These are phyloP conservation scores for Termitomyces sp. DNA, from an alignment of 768 basidiomycete species.

Conservation along the genomic window DNA sequence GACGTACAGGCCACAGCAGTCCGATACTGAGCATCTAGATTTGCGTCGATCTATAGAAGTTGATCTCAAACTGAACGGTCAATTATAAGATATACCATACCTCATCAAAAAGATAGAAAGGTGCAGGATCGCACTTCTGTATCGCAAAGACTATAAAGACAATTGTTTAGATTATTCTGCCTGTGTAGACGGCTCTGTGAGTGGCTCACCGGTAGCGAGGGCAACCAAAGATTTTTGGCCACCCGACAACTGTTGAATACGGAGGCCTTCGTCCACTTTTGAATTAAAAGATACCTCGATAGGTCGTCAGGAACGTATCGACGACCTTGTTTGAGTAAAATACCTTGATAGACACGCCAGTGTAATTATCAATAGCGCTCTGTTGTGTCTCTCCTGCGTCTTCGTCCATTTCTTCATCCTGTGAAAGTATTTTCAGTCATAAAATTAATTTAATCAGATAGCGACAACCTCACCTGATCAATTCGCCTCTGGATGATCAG, in stretches of 20 bases:
- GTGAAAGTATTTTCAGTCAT: not conserved
- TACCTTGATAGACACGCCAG: constrained; percentile 93
- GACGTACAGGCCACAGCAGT: constrained; percentile 89
- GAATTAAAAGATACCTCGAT: constrained; percentile 95
- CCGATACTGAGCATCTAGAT: constrained; percentile 94
- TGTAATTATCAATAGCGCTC: constrained; percentile 86
- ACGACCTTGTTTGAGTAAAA: not conserved
- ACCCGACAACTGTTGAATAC: constrained; percentile 95
- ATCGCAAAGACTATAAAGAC: constrained; percentile 80
- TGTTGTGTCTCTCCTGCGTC: constrained; percentile 71
- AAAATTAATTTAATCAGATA: not conserved
- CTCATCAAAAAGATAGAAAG: constrained; percentile 99
- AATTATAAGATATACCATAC: constrained; percentile 24
- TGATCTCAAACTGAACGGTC: not conserved
- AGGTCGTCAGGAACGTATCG: not conserved
- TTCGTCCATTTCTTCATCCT: constrained; percentile 73
- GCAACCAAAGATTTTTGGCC: constrained; percentile 98
- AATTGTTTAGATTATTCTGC: not conserved
- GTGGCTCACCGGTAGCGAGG: constrained; percentile 73
- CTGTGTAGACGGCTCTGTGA: not conserved
- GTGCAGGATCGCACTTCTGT: constrained; percentile 98
- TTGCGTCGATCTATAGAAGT: constrained; percentile 78
- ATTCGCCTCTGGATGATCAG: constrained; percentile 90
- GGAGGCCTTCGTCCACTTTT: constrained; percentile 92
- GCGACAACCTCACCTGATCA: constrained; percentile 56